These are phyloP conservation scores for Lachnellula arida DNA, from an alignment of 2,329 filamentous ascomycete genomes.

Conservation along the genomic window DNA sequence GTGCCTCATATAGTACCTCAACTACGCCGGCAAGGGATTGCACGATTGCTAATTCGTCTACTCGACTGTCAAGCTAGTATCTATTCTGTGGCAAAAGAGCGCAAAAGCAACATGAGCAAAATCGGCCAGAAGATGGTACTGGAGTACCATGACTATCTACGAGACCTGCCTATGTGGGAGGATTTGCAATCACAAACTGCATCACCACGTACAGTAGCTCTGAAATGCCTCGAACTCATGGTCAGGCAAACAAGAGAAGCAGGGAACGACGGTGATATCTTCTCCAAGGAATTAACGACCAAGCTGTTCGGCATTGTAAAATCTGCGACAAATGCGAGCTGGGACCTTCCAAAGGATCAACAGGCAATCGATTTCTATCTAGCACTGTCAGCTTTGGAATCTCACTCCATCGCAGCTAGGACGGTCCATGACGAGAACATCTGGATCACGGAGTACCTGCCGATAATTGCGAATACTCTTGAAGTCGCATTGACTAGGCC, in stretches of 20 bases:
- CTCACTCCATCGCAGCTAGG: constrained; percentile 46
- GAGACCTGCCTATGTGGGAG: constrained; percentile 56
- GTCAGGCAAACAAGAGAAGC: constrained; percentile 46
- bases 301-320: constrained; percentile 43
- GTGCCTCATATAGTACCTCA: constrained; percentile 56
- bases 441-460: constrained; percentile 48
- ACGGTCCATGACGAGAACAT: constrained; percentile 38
- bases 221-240: constrained; percentile 59
- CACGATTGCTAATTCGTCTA: constrained; percentile 51
- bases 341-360: constrained; percentile 20
- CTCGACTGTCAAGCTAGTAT: constrained; percentile 53
- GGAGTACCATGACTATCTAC: constrained; percentile 49
- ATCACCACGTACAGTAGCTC: constrained; percentile 58
- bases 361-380: constrained; percentile 36
- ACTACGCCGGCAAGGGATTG: constrained; percentile 50
- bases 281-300: constrained; percentile 45
- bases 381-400: constrained; percentile 50
- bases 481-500: constrained; percentile 34
- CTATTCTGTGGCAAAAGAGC: constrained; percentile 55
- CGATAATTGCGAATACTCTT: constrained; percentile 46
- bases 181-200: constrained; percentile 44
- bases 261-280: constrained; percentile 44
- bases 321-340: constrained; percentile 18
- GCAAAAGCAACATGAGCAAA: constrained; percentile 65
- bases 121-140: constrained; percentile 53